Conservation (phyloP, 164 flowering plant genomes). For the Brasenia schreberi region DNA sequence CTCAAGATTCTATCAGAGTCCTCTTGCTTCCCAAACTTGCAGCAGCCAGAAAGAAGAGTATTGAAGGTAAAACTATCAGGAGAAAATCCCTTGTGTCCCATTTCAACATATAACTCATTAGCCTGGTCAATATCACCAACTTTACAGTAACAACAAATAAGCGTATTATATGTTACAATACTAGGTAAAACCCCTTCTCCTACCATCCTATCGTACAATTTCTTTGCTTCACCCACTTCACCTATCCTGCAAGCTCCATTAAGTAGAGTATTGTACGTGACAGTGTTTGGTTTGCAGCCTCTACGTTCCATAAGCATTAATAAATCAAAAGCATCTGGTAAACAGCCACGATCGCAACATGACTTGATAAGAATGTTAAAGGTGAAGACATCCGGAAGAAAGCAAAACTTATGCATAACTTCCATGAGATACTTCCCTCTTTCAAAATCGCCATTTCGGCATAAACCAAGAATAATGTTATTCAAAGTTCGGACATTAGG, state of each 20-base stretch:
- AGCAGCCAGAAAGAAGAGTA: constrained; percentile 51
- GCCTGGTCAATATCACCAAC: constrained; percentile 58
- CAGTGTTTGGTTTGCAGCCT: constrained; percentile 45
- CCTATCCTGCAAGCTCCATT: constrained; percentile 70
- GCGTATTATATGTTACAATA: constrained; percentile 37
- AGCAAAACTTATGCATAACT: constrained; percentile 48
- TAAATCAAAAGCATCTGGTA: constrained; percentile 33
- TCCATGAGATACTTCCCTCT: constrained; percentile 53
- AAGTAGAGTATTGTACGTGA: constrained; percentile 53
- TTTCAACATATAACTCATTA: constrained; percentile 43
- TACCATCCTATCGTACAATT: constrained; percentile 29
- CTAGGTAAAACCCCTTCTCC: constrained; percentile 38
- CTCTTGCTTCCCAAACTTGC: constrained; percentile 48
- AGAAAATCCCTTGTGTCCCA: constrained; percentile 42
- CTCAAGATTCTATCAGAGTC: constrained; percentile 38
- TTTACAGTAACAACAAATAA: constrained; percentile 77
- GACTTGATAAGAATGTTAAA: constrained; percentile 74
- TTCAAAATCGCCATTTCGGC: constrained; percentile 40
- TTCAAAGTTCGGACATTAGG: constrained; percentile 41
- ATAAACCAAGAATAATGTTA: constrained; percentile 57
- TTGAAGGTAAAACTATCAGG: constrained; percentile 72
- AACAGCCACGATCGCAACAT: constrained; percentile 39
- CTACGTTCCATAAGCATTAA: constrained; percentile 37
- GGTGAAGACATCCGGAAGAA: constrained; percentile 41
- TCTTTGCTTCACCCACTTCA: constrained; percentile 53